Evolutionary conservation across 1,284 basidiomycete genomes (phyloP), one percentile per base, ranked within the genome.

Genomic region (Leccinum fallax): DNA sequence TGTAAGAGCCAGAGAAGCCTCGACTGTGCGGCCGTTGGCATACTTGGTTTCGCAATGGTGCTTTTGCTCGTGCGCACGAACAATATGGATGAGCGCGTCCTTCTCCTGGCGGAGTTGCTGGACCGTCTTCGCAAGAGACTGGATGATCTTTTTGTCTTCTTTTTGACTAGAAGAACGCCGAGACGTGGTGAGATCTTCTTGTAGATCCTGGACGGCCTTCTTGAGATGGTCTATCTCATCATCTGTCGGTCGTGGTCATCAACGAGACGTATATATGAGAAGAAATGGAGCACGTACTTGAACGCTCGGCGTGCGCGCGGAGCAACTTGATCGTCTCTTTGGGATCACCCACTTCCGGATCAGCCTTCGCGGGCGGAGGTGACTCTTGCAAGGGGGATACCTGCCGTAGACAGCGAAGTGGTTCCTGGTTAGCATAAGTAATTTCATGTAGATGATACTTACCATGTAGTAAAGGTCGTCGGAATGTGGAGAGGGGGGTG

Each of bases 51-150:
- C 53, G 21, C 53, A 54, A 13, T 36, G 30, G n/a, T 54, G 53
- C 21, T 54, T 54, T 15, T 36, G 53, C 53, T 54, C 34, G 34
- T 54, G 53, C 13, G 34, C 53, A 38, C 53, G 53, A 38, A 54
- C 32, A 19, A 38, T 34, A 21, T 54, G 53, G 7, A 9, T 21
- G 13, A 54, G 53, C 19, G 2, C 21, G 2, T 38, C 34, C 34
- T 36, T 54, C 7, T 54, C 34, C 26, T 54, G 53, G 32, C 52
- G 28, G 10, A 53, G 52, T 21, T 53, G 52, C 30, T 53, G 52
- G n/a, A 53, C 16, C n/a, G 52, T 53, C 30, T 53, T 53, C 3
- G 28, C 53, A 36, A 54, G 53, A 13, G 32, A 36, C 15, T 36
- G 21, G 34, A 54, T 54, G 4, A 36, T 30, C 32, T 54, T 54